Percentiles rank a stretch among this genome's conserved stretches.
Evolutionary conservation across 345 rosid genomes (phyloP).

Genomic region (Populus simonii): DNA sequence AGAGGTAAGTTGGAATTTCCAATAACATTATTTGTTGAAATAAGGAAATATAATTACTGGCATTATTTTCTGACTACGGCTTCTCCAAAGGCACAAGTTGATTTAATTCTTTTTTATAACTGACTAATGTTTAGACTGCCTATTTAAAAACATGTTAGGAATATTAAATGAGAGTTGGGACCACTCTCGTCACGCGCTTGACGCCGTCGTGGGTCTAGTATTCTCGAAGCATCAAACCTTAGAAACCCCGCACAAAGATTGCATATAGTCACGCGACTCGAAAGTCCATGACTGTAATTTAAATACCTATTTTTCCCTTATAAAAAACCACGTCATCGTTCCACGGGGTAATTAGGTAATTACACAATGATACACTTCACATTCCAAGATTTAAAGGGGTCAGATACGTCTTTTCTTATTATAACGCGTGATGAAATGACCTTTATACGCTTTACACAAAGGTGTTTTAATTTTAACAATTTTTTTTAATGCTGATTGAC

Average conservation of each 20-base stretch:
- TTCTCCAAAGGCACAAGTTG: background rate
- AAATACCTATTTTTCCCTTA: too few species aligned
- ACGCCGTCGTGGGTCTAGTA: background rate
- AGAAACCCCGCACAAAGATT: background rate
- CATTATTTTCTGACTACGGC: background rate
- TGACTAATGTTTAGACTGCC: too few species aligned
- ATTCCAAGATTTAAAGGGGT: too few species aligned
- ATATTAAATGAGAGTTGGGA: background rate
- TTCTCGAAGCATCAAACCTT: background rate
- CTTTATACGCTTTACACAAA: too few species aligned
- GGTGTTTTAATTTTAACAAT: accelerated
- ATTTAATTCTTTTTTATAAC: too few species aligned
- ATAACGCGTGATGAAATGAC: too few species aligned
- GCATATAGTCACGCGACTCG: background rate
- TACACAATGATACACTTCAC: too few species aligned
- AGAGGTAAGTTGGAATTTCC: background rate
- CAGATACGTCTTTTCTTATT: too few species aligned
- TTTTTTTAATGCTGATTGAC: too few species aligned
- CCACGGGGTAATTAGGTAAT: too few species aligned
- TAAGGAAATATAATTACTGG: background rate
- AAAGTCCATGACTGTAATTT: background rate
- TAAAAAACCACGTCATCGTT: too few species aligned
- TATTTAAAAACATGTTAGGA: too few species aligned
- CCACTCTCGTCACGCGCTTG: background rate
- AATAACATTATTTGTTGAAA: background rate